Percentiles rank a stretch among this genome's conserved stretches.
These are phyloP conservation scores for Lactuca sativa DNA, from an alignment of 129 eudicot species.

Conservation along the genomic window DNA sequence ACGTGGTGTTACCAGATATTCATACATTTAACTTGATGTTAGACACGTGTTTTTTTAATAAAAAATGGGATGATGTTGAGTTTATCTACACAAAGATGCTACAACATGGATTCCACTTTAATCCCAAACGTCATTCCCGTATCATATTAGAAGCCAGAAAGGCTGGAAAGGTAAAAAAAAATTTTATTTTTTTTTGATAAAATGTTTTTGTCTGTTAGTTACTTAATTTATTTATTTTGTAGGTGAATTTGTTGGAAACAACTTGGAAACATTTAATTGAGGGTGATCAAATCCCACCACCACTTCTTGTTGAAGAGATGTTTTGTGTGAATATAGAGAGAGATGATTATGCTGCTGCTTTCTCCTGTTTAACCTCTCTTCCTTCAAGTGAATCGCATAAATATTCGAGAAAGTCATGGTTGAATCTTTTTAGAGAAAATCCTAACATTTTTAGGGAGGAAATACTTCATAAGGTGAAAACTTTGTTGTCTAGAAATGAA, in stretches of 20 bases:
- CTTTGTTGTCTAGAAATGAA: constrained; percentile 32
- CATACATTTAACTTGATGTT: constrained; percentile 78
- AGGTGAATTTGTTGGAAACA: constrained; percentile 62
- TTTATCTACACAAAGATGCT: constrained; percentile 62
- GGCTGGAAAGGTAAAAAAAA: constrained; percentile 68
- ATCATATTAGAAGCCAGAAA: constrained; percentile 61
- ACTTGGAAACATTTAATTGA: constrained; percentile 75
- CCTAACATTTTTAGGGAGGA: constrained; percentile 38
- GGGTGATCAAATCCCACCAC: constrained; percentile 64
- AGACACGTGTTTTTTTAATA: constrained; percentile 52
- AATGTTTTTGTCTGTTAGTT: not conserved
- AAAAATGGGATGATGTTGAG: constrained; percentile 82
- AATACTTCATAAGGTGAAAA: constrained; percentile 36
- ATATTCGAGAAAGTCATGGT: constrained; percentile 66
- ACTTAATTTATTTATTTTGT: not conserved
- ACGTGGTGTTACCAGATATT: constrained; percentile 61
- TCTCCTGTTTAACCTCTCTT: constrained; percentile 52
- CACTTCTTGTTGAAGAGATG: constrained; percentile 58
- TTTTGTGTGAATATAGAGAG: constrained; percentile 62
- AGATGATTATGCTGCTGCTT: constrained; percentile 54
- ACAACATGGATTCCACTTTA: constrained; percentile 65
- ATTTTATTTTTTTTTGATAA: not conserved
- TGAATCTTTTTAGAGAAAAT: constrained; percentile 43
- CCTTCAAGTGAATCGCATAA: constrained; percentile 52
- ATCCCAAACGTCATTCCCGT: constrained; percentile 73